Conservation (phyloP, 108 stramenopile genomes). For the Nannochloropsis oceanica region DNA sequence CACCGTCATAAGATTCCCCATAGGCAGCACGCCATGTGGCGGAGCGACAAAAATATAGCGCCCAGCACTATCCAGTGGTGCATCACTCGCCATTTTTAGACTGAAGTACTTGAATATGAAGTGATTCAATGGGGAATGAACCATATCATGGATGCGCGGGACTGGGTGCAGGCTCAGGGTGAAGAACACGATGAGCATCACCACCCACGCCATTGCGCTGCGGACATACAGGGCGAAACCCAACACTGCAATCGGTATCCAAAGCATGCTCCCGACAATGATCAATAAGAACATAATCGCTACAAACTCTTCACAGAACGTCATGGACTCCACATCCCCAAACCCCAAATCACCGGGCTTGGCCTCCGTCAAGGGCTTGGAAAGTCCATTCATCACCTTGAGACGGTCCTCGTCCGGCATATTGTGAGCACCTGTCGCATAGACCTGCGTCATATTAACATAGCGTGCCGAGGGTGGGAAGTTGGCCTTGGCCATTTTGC, state of each 20-base stretch:
- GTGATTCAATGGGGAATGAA: background rate
- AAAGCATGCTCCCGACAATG: background rate
- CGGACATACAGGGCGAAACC: background rate
- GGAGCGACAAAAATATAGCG: slow-evolving; percentile 13
- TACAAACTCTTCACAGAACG: background rate
- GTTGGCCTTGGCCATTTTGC: background rate
- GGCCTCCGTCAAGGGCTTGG: background rate
- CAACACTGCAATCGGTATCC: background rate
- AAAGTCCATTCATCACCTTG: background rate
- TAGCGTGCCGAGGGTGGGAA: background rate
- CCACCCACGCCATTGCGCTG: background rate
- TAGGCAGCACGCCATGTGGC: slow-evolving; percentile 5
- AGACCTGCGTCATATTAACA: background rate
- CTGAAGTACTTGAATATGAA: slow-evolving; percentile 1
- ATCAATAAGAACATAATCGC: background rate
- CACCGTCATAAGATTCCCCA: slow-evolving; percentile 18
- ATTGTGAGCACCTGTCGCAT: background rate
- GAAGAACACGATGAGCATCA: background rate
- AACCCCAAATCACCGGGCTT: background rate
- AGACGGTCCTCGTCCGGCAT: background rate
- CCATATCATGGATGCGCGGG: background rate
- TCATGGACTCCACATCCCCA: background rate
- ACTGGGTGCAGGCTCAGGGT: background rate
- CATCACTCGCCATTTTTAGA: background rate
- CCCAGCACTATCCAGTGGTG: background rate